Percentiles rank a stretch among this genome's conserved stretches.
Conservation (phyloP, 306 rosid species). For the Glycyrrhiza uralensis region DNA sequence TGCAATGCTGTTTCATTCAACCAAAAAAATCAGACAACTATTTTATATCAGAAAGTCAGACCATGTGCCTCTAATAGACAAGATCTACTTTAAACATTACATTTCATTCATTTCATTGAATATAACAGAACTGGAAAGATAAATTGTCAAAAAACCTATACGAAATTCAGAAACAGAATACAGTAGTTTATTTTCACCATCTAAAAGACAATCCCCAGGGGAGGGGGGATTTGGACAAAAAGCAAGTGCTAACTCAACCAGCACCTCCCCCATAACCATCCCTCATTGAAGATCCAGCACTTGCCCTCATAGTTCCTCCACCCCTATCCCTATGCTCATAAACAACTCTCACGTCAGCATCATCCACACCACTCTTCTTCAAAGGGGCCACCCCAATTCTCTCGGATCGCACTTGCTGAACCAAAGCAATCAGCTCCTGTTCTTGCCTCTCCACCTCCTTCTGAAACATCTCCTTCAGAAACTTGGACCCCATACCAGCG, state of each 20-base stretch:
- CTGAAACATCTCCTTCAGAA: constrained; percentile 79
- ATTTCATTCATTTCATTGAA: constrained; percentile 18
- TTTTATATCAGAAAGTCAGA: neutral
- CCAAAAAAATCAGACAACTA: neutral
- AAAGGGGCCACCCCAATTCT: constrained; percentile 70
- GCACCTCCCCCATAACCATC: constrained; percentile 79
- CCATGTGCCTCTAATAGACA: too few relatives aligned
- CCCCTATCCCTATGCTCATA: constrained; percentile 60
- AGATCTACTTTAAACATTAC: neutral
- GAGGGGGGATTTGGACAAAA: too few relatives aligned
- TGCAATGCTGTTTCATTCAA: neutral
- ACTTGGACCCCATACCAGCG: constrained; percentile 84
- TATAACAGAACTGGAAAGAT: neutral
- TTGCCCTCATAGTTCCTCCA: constrained; percentile 87
- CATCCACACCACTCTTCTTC: constrained; percentile 48
- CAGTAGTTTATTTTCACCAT: neutral
- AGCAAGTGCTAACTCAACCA: constrained; percentile 65
- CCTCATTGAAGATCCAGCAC: constrained; percentile 78
- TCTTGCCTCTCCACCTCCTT: constrained; percentile 88
- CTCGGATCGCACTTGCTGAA: constrained; percentile 78
- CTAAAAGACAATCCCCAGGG: constrained; percentile 32
- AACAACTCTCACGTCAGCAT: constrained; percentile 48
- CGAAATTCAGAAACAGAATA: neutral
- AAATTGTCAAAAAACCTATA: neutral
- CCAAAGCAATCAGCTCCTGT: constrained; percentile 71